Evolutionary conservation across 202 grass and related monocot species (phyloP).

Genomic region (Digitaria exilis): DNA sequence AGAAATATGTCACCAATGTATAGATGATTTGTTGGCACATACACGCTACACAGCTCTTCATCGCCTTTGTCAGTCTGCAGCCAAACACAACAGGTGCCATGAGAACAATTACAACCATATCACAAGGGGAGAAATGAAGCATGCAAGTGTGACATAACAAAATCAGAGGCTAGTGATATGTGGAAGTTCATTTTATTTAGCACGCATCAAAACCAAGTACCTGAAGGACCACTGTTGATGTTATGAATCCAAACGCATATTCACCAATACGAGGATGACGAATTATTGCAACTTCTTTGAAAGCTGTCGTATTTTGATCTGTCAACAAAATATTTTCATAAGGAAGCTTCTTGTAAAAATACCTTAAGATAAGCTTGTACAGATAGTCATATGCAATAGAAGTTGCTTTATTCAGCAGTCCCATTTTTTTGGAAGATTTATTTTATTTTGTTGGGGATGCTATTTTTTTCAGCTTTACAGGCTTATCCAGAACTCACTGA

Average conservation of each 20-base stretch:
- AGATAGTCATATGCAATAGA: neutral
- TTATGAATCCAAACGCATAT: slow-evolving; percentile 99
- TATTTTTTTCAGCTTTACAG: neutral
- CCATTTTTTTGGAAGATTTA: neutral
- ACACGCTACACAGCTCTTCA: slow-evolving; percentile 95
- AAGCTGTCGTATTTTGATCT: slow-evolving; percentile 99
- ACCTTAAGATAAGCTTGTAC: neutral
- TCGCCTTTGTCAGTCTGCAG: slow-evolving; percentile 90
- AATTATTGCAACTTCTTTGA: slow-evolving; percentile 99
- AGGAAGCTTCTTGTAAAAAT: slow-evolving; percentile 22
- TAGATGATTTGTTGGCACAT: slow-evolving; percentile 98
- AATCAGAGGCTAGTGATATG: neutral
- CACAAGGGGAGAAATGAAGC: neutral
- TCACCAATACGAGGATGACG: slow-evolving; percentile 94
- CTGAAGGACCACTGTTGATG: slow-evolving; percentile 91
- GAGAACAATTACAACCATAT: neutral
- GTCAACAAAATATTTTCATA: slow-evolving; percentile 39
- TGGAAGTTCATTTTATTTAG: neutral
- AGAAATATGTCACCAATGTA: slow-evolving; percentile 99
- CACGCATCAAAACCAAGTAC: slow-evolving; percentile 48
- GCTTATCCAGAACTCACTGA: neutral
- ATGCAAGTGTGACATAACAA: slow-evolving; percentile 2
- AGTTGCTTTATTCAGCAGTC: neutral
- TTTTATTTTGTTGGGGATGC: neutral
- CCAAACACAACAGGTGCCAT: slow-evolving; percentile 14